phyloP scores from a whole-genome alignment of 345 rosid genomes.

The Citrus cavaleriei region DNA sequence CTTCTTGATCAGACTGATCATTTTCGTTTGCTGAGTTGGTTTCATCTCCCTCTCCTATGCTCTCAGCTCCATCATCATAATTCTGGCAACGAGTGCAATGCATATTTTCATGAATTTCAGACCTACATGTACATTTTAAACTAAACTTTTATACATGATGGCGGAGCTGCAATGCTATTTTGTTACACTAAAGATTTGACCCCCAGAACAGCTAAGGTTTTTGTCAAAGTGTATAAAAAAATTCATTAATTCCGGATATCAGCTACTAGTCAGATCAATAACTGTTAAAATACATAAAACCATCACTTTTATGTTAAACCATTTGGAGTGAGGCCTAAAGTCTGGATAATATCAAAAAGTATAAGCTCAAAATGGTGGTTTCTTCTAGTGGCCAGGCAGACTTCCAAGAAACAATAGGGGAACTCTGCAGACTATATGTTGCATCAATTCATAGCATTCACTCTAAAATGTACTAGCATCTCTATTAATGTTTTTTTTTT shows the following conservation, averaged over 20 bases:
- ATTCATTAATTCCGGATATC: background rate
- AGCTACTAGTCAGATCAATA: background rate
- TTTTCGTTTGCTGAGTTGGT: slow-evolving; percentile 21
- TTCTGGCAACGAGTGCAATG: slow-evolving; percentile 63
- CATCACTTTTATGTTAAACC: background rate
- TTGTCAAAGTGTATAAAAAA: background rate
- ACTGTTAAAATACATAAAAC: background rate
- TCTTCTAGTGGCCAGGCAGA: background rate
- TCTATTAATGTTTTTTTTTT: background rate
- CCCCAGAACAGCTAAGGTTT: background rate
- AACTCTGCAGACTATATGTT: background rate
- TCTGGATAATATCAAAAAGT: background rate
- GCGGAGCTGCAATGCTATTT: background rate
- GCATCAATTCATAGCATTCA: background rate
- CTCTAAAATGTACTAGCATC: background rate
- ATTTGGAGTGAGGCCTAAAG: background rate
- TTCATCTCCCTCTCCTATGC: slow-evolving; percentile 28
- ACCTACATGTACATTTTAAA: slow-evolving; percentile 41
- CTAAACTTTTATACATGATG: background rate
- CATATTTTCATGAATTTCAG: slow-evolving; percentile 91
- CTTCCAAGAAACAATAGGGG: background rate
- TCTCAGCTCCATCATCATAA: slow-evolving; percentile 26
- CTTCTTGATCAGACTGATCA: slow-evolving; percentile 30
- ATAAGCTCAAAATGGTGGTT: background rate
- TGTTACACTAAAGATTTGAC: background rate